Evolutionary conservation across 345 rosid genomes (phyloP), one percentile per base, ranked within the genome.

Genomic region (Cardiospermum halicacabum): DNA sequence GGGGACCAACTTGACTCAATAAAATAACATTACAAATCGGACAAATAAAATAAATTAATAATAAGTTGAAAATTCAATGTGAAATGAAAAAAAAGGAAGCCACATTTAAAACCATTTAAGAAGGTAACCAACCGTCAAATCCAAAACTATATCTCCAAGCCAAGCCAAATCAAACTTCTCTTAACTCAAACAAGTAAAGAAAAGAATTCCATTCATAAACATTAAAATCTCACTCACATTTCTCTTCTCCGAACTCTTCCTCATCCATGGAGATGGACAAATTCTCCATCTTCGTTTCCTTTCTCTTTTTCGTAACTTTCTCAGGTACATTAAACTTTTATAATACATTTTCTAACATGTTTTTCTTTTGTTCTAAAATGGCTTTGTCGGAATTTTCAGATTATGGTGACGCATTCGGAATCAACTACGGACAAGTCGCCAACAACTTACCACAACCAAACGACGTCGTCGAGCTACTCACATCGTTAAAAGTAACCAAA

Each of bases 401-500:
- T 74, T 51, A 58, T 74, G 84, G 81, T 48, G 54, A 60, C 4
- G 84, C 85, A 30, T 72, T 91, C 40, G 99, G 97, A 54, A 89
- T 94, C 77, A 94, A 91, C 56, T 94, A 94, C 25, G 99, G 99
- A 11, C 99, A 94, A 80, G 75, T 94, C 26, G 99, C 72, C 7
- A 75, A 87, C 77, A 84, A 91, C 76, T 72, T 94, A 72, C 97
- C 86, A 9, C 69, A 85, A 7, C 95, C 99, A 0, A 82, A 84
- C 40, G 78, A 67, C 60, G 99, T 91, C 49, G 71, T 85, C 19
- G 83, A 75, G 53, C 95, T 94, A 62, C 45, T 94, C 53, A 74
- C 79, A 57, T 76, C 97, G 49, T 69, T 89, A 10, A 81, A 76
- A 75, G 36, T 91, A 62, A 84, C 79, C 16, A 91, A 86, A 72